A percentile compares a stretch with the other conserved stretches of the same genome.
Evolutionary conservation across 2,329 filamentous ascomycete genomes (phyloP).

Genomic region (Huntiella savannae): DNA sequence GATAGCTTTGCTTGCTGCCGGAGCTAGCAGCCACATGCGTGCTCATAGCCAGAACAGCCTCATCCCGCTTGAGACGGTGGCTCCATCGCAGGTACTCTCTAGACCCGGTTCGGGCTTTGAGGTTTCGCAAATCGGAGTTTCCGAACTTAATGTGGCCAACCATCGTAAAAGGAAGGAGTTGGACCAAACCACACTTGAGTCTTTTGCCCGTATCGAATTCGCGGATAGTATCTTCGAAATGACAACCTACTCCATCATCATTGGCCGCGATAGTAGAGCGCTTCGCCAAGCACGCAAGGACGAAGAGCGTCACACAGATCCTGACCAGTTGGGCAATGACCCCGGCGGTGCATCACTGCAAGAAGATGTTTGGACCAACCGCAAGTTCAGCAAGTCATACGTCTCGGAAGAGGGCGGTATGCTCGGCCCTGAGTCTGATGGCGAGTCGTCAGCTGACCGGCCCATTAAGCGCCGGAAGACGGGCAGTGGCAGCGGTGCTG

Average conservation of each 20-base stretch:
- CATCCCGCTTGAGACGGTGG: conserved; percentile 6
- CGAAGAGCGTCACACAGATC: conserved; percentile 28
- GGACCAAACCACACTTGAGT: conserved; percentile 21
- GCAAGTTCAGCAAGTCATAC: conserved; percentile 43
- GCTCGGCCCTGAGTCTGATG: conserved; percentile 42
- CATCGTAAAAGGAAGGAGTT: background rate
- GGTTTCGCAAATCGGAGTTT: background rate
- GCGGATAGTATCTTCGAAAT: conserved; percentile 61
- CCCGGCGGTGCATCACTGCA: background rate
- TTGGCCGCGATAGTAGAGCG: conserved; percentile 50
- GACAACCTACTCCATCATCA: conserved; percentile 53
- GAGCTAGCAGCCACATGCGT: background rate
- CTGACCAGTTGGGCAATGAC: conserved; percentile 23
- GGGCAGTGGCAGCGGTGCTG: background rate
- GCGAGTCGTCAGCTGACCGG: conserved; percentile 27
- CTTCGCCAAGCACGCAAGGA: conserved; percentile 34
- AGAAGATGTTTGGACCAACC: conserved; percentile 32
- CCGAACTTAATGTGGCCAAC: background rate
- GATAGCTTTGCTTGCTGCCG: conserved; percentile 5
- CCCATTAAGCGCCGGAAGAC: conserved; percentile 3
- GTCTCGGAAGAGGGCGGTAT: conserved; percentile 53
- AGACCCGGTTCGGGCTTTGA: background rate
- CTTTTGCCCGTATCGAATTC: conserved; percentile 46
- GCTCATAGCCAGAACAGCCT: conserved; percentile 2
- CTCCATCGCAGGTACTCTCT: conserved; percentile 8